phyloP scores from a whole-genome alignment of 768 basidiomycete genomes.

The Pleurotus citrinopileatus region DNA sequence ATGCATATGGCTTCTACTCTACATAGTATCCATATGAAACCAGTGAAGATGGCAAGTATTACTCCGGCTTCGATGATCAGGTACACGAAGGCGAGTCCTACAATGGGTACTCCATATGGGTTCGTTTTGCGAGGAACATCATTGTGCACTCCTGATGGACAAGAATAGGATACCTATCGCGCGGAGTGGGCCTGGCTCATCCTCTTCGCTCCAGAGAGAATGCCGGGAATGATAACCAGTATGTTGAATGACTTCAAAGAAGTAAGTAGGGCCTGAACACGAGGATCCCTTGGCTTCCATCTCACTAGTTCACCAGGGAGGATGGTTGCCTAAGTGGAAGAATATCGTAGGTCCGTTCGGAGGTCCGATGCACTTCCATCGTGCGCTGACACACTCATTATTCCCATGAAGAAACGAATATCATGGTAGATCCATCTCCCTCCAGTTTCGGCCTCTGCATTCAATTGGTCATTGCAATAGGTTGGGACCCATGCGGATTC shows the following conservation, averaged over 20 bases:
- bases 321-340: conserved; percentile 91
- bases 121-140: conserved; percentile 21
- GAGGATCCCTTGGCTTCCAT: conserved; percentile 12
- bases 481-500: conserved; percentile 80
- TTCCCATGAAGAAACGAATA: conserved; percentile 63
- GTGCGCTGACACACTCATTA: background rate
- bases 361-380: background rate
- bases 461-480: conserved; percentile 25
- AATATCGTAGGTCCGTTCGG: conserved; percentile 59
- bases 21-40: conserved; percentile 76
- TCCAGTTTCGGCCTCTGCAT: background rate
- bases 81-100: conserved; percentile 70
- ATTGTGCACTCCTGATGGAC: background rate
- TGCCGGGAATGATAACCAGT: conserved; percentile 69
- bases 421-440: conserved; percentile 50
- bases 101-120: conserved; percentile 80
- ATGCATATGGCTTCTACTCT: background rate
- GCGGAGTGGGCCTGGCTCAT: conserved; percentile 79
- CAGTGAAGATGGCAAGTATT: conserved; percentile 63
- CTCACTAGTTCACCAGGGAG: conserved; percentile 37
- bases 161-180: conserved; percentile 65
- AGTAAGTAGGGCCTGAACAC: conserved; percentile 26
- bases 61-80: conserved; percentile 69
- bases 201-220: conserved; percentile 67
- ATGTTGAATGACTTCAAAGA: conserved; percentile 78